Conservation (phyloP, 2,329 filamentous ascomycete genomes). For the Phyllosticta citrichinensis region DNA sequence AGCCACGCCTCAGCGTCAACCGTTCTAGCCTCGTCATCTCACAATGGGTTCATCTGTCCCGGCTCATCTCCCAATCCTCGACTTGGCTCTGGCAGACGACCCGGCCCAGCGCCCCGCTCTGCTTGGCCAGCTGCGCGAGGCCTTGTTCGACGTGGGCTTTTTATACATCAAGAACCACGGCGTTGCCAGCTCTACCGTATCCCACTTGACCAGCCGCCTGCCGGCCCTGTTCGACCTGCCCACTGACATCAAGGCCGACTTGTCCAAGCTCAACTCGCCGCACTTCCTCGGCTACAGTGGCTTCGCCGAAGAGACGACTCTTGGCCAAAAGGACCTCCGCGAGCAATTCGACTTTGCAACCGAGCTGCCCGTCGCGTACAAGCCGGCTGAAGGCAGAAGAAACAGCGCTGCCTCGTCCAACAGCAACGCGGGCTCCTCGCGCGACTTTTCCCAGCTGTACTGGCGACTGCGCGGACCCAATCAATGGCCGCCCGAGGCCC, state of each 20-base stretch:
- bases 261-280: slow-evolving; percentile 44
- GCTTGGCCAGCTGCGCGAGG: slow-evolving; percentile 35
- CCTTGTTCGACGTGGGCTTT: slow-evolving; percentile 44
- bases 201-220: slow-evolving; percentile 31
- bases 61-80: slow-evolving; percentile 37
- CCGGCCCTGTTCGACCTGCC: slow-evolving; percentile 37
- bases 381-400: slow-evolving; percentile 13
- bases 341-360: slow-evolving; percentile 54
- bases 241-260: slow-evolving; percentile 26
- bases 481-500: slow-evolving; percentile 24
- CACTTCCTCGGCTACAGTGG: slow-evolving; percentile 53
- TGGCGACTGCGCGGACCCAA: slow-evolving; percentile 33
- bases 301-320: slow-evolving; percentile 46
- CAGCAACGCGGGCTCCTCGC: slow-evolving; percentile 19
- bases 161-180: slow-evolving; percentile 44
- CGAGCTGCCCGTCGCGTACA: slow-evolving; percentile 36
- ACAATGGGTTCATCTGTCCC: not conserved
- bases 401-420: not conserved
- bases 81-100: slow-evolving; percentile 36
- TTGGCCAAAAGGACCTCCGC: slow-evolving; percentile 40
- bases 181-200: slow-evolving; percentile 28
- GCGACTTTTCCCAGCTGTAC: slow-evolving; percentile 30
- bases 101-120: slow-evolving; percentile 26
- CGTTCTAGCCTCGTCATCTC: too few species aligned
- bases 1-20: not conserved